These are phyloP conservation scores for Toxoplasma gondii DNA, from an alignment of 169 alveolate genomes.

Conservation along the genomic window DNA sequence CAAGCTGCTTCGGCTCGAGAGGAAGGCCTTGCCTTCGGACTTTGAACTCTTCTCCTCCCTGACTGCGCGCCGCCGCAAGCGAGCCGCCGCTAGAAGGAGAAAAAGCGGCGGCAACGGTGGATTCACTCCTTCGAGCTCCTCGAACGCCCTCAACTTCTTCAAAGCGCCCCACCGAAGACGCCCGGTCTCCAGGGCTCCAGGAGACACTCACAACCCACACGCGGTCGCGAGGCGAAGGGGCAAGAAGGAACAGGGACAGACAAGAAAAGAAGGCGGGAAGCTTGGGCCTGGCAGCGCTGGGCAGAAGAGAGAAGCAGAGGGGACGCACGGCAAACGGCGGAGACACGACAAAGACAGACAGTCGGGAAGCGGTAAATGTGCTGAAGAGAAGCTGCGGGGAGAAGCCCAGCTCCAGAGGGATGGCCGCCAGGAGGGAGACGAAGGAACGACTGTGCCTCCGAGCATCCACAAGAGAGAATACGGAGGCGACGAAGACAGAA, in stretches of 20 bases:
- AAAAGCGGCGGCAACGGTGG: background rate
- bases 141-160: background rate
- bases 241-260: too few relatives aligned
- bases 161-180: background rate
- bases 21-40: background rate
- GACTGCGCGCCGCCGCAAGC: background rate
- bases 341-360: too few relatives aligned
- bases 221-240: too few relatives aligned
- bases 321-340: too few relatives aligned
- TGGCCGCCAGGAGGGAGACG: background rate
- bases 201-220: too few relatives aligned
- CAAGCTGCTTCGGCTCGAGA: slow-evolving; percentile 9
- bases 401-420: background rate
- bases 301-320: too few relatives aligned
- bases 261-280: too few relatives aligned
- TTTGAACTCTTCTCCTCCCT: background rate
- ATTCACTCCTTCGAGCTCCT: background rate
- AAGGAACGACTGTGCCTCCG: background rate
- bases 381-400: too few relatives aligned
- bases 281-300: too few relatives aligned
- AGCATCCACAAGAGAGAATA: background rate
- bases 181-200: background rate
- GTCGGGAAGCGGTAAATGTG: too few relatives aligned
- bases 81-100: background rate
- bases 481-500: background rate